Percentiles rank a stretch among this genome's conserved stretches.
phyloP scores from a whole-genome alignment of 2,329 filamentous ascomycete genomes.

The Microdochium paspali region DNA sequence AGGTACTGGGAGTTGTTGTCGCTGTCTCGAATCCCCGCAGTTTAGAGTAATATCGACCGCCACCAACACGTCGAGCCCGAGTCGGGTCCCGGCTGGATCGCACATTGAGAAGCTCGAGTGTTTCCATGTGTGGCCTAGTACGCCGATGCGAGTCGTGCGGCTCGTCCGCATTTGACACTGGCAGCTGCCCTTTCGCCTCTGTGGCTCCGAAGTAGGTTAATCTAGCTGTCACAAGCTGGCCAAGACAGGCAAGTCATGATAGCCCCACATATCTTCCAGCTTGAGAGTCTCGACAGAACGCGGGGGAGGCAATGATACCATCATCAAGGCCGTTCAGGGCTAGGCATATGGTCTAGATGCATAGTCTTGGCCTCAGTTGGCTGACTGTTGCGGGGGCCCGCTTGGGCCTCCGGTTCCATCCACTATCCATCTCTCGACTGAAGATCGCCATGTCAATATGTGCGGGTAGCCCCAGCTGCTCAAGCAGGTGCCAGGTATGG shows the following conservation, averaged over 20 bases:
- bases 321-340: too few relatives aligned
- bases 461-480: too few relatives aligned
- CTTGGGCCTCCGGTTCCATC: too few relatives aligned
- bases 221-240: neutral
- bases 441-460: too few relatives aligned
- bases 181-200: neutral
- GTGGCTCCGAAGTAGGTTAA: neutral
- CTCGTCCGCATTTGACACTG: neutral
- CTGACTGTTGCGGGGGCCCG: too few relatives aligned
- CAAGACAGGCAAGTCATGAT: neutral
- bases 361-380: too few relatives aligned
- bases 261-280: neutral
- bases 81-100: neutral
- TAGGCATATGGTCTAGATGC: too few relatives aligned
- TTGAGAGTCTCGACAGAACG: too few relatives aligned
- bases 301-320: too few relatives aligned
- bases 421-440: too few relatives aligned
- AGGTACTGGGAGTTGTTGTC: too few relatives aligned
- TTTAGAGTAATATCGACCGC: neutral
- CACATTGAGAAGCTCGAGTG: neutral
- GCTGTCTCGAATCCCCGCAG: neutral
- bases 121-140: neutral
- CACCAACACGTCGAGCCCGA: neutral
- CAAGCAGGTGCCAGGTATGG: too few relatives aligned
- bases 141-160: neutral